Conservation (phyloP, 495 filamentous ascomycete species). For the Bathelium albidoporum region DNA sequence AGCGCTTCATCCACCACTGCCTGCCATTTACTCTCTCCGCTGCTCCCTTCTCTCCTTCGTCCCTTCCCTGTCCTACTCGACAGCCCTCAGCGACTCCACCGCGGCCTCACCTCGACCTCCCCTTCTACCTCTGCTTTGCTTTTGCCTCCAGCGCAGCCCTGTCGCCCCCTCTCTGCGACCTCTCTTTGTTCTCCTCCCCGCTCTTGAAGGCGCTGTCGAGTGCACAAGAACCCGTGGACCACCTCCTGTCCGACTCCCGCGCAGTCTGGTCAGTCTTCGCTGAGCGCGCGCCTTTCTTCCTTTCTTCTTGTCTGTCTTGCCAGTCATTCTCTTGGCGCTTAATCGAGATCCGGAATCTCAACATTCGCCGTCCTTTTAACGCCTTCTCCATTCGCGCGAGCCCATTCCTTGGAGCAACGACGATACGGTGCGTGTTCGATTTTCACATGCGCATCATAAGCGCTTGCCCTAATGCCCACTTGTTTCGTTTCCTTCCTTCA, state of each 20-base stretch:
- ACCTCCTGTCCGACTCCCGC: too few species aligned
- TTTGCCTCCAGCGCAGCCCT: neutral
- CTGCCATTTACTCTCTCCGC: neutral
- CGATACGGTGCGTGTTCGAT: neutral
- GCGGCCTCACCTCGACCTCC: too few species aligned
- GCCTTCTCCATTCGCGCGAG: neutral
- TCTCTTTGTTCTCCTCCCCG: neutral
- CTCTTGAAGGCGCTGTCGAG: neutral
- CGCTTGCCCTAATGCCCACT: neutral
- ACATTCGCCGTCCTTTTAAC: neutral
- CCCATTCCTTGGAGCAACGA: neutral
- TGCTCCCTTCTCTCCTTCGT: neutral
- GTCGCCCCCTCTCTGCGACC: neutral
- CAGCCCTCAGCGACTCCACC: neutral
- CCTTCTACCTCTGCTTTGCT: neutral
- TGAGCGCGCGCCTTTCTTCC: neutral
- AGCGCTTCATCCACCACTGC: constrained; percentile 4
- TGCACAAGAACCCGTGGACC: neutral
- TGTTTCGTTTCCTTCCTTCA: constrained; percentile 2
- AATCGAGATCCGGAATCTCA: constrained; percentile 6
- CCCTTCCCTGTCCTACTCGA: neutral
- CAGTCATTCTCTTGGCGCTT: neutral
- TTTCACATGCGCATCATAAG: neutral
- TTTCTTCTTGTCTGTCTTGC: neutral
- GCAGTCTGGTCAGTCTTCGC: too few species aligned